Base-by-base conservation (phyloP, 768 basidiomycete genomes). In the Lactarius pseudohatsudake region DNA sequence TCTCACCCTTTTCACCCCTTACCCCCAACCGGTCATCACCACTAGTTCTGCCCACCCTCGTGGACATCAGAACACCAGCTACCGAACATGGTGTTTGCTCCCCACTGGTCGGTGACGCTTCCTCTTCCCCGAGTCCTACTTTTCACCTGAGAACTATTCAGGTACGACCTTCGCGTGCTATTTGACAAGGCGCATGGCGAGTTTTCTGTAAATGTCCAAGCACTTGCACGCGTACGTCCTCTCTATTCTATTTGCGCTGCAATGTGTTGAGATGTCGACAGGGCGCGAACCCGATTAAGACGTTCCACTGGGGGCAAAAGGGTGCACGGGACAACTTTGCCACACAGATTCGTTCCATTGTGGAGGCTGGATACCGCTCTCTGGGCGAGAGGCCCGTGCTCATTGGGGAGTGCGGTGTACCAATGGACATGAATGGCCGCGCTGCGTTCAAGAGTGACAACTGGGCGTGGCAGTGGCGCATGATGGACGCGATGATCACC, bases 401-500 rank as follows among this genome's bases (percentile, higher is more conserved):
- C 15, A 84, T 99, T 65, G 96, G 96, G 22, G 96, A 99, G 76
- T 92, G 90, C 69, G 96, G 96, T 36, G 82, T 98, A 26, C 96
- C 96, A 1, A 96, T 98, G 89, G 97, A 99, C 72, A 86, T 97
- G 83, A 98, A 99, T 38, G 0, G 43, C 4, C 53, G 50, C 22
- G 41, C 34, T 69, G 92, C 92, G 0, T 90, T 96, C 74, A 71
- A 76, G 59, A 84, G 85, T 0, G 88, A 89, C 43, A 81, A 92
- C 73, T 98, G 89, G 76, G 81, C 73, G 7, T 93, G 88, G 90
- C 97, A 98, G 71, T 76, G 84, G 34, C 82, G 88, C 36, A 96
- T 96, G 94, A 93, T 98, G 90, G 97, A 98, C 72, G 92, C 93
- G 0, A 81, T 98, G 81, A 82, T 96, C 58, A 88, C 87, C 3